Evolutionary conservation across 176 grass and related monocot genomes (phyloP).

Genomic region (Dendrocalamus sinicus): DNA sequence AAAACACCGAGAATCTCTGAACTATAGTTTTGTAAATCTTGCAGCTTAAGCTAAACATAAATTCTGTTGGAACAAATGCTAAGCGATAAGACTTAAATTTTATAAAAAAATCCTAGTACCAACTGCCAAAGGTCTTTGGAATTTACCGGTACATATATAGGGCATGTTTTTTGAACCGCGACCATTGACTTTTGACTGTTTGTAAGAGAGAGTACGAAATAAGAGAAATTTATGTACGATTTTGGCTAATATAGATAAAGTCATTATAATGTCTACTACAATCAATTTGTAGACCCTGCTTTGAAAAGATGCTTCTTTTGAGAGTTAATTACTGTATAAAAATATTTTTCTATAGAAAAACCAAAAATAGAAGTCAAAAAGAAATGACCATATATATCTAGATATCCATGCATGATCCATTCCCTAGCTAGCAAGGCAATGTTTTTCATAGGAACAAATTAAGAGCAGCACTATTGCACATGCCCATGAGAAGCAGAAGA

Average conservation of each 20-base stretch:
- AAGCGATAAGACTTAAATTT: background rate
- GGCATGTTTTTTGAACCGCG: no score
- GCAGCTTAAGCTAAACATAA: background rate
- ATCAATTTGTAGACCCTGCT: no score
- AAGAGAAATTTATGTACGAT: fast-evolving
- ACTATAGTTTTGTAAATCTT: background rate
- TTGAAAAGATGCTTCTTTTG: no score
- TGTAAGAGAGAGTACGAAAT: no score
- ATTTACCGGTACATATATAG: background rate
- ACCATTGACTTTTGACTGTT: no score
- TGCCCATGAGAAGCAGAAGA: background rate
- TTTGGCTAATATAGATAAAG: no score
- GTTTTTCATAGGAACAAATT: background rate
- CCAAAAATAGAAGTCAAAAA: no score
- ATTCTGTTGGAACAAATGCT: background rate
- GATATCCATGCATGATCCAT: background rate
- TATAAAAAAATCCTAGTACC: background rate
- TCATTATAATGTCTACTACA: no score
- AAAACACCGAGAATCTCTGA: background rate
- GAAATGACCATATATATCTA: background rate
- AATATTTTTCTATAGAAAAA: no score
- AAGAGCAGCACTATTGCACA: background rate
- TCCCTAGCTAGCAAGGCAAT: background rate
- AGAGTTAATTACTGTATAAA: no score
- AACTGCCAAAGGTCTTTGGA: background rate